Base-by-base conservation (phyloP, 2,329 filamentous ascomycete genomes). In the Polytolypa hystricis region DNA sequence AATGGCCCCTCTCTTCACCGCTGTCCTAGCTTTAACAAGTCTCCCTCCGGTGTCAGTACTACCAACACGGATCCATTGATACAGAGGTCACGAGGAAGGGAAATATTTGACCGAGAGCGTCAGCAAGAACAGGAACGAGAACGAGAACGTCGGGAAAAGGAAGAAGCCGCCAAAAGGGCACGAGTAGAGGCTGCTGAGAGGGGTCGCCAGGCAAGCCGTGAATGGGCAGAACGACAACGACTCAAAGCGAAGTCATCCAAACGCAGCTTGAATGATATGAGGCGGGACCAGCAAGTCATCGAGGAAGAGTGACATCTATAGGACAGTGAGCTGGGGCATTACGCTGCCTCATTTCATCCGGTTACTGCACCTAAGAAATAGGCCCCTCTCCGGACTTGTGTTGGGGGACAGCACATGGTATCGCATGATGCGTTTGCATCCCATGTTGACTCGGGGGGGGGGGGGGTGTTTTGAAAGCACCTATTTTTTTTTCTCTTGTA, bases 161-260 rank as follows among this genome's bases (percentile, higher is more conserved):
- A 55, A 43, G 52, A 54, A 17, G 52, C 52, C 6, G 48, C 54
- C 1, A 49, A 46, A 17, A 52, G 51, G 39, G 55, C 55, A 5
- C 45, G 55, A 15, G 50, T 45, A n/a, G 55, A 57, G 36, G 55
- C 55, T 19, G 55, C 55, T 6, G 53, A 57, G 38, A 42, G 54
- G 27, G 53, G 55, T 23, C 41, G 55, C 42, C 40, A 49, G 19
- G 54, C 55, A 8, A 57, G 55, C 37, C 48, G 53, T 17, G 54
- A 55, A 39, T 58, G 55, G 55, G 55, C 55, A 14, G 54, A 57
- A 41, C 53, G 47, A 40, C 47, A 56, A 45, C 37, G 37, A 18
- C 30, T 34, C 19, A 42, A 32, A 30, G 6, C 20, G 14, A 37
- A 34, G 11, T n/a, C 27, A 29, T 18, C 35, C n/a, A 32, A 26